These are phyloP conservation scores for Penicillium sp. DNA, from an alignment of 2,329 filamentous ascomycete species.

Conservation along the genomic window DNA sequence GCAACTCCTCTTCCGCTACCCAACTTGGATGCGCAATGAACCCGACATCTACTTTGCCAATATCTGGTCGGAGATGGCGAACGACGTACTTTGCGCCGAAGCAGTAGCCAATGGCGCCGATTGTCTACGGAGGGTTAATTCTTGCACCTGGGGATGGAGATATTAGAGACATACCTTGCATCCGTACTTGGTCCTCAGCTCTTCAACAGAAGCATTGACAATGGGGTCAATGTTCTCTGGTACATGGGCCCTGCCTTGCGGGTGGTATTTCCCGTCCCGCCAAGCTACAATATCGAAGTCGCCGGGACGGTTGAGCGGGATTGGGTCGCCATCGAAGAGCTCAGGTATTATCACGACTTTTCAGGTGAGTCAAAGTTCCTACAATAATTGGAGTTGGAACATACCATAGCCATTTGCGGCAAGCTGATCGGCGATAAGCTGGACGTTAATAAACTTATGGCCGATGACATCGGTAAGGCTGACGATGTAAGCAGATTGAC, in stretches of 20 bases:
- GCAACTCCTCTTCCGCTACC: conserved; percentile 67
- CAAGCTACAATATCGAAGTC: conserved; percentile 57
- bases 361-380: background rate
- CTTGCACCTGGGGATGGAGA: background rate
- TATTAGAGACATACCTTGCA: background rate
- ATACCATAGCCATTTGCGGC: conserved; percentile 68
- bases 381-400: background rate
- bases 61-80: conserved; percentile 63
- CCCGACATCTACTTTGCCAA: conserved; percentile 65
- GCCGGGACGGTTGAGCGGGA: conserved; percentile 57
- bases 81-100: conserved; percentile 62
- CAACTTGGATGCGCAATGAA: conserved; percentile 76
- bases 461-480: conserved; percentile 12
- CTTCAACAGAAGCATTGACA: conserved; percentile 47
- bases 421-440: conserved; percentile 71
- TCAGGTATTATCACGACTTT: conserved; percentile 65
- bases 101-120: conserved; percentile 14
- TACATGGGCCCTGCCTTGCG: conserved; percentile 39
- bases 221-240: conserved; percentile 54
- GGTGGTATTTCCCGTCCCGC: conserved; percentile 44
- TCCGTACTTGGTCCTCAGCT: conserved; percentile 31
- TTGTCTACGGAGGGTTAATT: background rate
- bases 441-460: conserved; percentile 53
- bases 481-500: background rate
- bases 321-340: conserved; percentile 67